Evolutionary conservation across 495 filamentous ascomycete species (phyloP), one percentile per base, ranked within the genome.

Genomic region (Penicillium simplicissimum): DNA sequence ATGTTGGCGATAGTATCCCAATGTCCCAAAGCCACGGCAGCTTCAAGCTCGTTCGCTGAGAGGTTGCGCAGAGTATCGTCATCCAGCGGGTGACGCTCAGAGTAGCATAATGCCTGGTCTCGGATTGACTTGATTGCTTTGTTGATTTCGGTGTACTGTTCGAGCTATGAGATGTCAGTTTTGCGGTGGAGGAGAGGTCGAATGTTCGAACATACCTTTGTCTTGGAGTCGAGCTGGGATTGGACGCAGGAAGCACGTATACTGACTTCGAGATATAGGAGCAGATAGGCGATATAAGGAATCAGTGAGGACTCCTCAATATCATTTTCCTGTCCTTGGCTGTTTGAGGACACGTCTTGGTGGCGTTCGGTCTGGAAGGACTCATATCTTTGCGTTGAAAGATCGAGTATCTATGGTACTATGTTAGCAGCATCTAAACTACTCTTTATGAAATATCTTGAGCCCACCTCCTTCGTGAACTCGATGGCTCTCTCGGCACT

Each of bases 111-210:
- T n/a, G 8, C 9, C 34, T 35, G 34, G 3, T 53, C 19, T 21
- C 51, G 51, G 36, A 53, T 53, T 23, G n/a, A 36, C n/a, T 37
- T 11, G 19, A 53, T 53, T 11, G 51, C 51, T 36, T 36, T 21
- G n/a, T 11, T 13, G 17, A 37, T 37, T 28, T 53, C 37, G 21
- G 10, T 9, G 51, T 53, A 37, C 1, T 35, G 51, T 14, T 36
- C 33, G 21, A 35, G 33, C 51, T 53, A 36, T 8, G 19, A 23
- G 15, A 37, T 23, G 23, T 52, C 25, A 53, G 23, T 13, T 10
- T 21, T 19, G 31, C 14, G n/a, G n/a, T 6, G 13, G 11, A 15
- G 7, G 7, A 17, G 14, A 52, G 7, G 13, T 36, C 1, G 0
- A 13, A 2, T 28, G 8, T 2, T 11, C 4, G 19, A 35, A 13